Base-by-base conservation (phyloP, 768 basidiomycete genomes). In the Infundibulicybe gibba region DNA sequence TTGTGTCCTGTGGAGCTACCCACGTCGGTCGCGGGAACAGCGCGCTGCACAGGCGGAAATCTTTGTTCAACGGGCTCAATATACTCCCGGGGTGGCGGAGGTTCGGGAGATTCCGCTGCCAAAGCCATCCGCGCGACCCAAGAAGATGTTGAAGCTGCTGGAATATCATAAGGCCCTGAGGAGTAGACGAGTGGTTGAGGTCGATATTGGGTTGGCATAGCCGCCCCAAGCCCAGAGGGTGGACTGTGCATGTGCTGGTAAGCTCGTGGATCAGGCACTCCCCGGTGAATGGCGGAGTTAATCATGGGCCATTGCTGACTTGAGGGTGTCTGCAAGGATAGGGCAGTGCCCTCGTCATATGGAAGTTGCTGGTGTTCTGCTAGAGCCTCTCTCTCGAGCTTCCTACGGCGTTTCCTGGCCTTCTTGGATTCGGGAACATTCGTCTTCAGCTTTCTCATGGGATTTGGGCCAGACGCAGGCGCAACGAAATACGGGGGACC, bases 51-150 rank as follows among this genome's bases (percentile, higher is more conserved):
- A 38, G 35, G 17, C 25, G 25, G 25, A 8, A 25, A 25, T 8
- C 25, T 25, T 25, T 25, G 25, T 8, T 3, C 25, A 25, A 8
- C 25, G 25, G 25, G 25, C 8, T 25, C 8, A 3, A 25, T 25
- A 8, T 25, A 8, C 25, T 8, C 25, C 25, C 25, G 8, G 25
- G 25, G 25, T 25, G 8, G 25, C 25, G 25, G 3, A 25, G 25
- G 8, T 4, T 25, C 25, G 31, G 61, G 50, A 42, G 47, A 38
- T 48, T 61, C 61, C 14, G 60, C 65, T 31, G 68, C 66, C 54
- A 61, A 58, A 14, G 68, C 63, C 72, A 73, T 74, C 1, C 71
- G 69, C 14, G 70, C 67, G 1, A 72, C 70, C 71, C 71, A 74
- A 6, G 35, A 38, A 30, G 63, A 58, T 1, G 62, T 52, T 1